Base-by-base conservation (phyloP, 1,284 basidiomycete genomes). In the Tilletiaria anomala region DNA sequence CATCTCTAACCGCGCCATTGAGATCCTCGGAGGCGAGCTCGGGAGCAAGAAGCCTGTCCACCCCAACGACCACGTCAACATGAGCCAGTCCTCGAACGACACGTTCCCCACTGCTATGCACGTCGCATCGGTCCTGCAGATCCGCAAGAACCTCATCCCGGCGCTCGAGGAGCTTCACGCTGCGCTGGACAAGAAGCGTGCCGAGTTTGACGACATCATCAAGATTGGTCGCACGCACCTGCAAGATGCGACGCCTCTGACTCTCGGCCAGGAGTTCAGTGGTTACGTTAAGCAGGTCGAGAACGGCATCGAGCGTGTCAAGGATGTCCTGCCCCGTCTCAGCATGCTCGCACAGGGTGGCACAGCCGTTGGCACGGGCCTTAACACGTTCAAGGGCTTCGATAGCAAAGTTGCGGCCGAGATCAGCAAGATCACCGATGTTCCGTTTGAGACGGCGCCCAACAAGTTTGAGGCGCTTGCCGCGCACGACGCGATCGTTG, bases 81-180 rank as follows among this genome's bases (percentile, higher is more conserved):
- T 85, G 83, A 88, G 84, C 68, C 93, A 97, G 71, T 91, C 85
- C 56, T 93, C 87, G 67, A 99, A 99, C 68, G 93, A 99, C 71
- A 91, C 89, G 83, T 85, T 97, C 77, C 93, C 93, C 15, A 97
- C 93, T 20, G 93, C 83, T 11, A 99, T 99, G 93, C 93, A 99
- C 71, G 79, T 99, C 46, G 86, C 93, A 36, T 85, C 88, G 35
- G 89, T 94, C 36, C 79, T 79, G 26, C 88, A 97, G 71, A 78
- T 97, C 62, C 76, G 77, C 64, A 70, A 76, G 36, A 75, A 76
- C 33, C 76, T 99, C 41, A 68, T 99, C 46, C 93, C 93, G 29
- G 86, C 89, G 17, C 72, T 99, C 29, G 75, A 74, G 38, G 80
- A 82, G 62, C 77, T 99, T 37, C 78, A 79, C 37, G 78, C 82